Percentiles rank a stretch among this genome's conserved stretches.
Conservation (phyloP, 148 eudicot genomes). For the Persicaria maculosa region DNA sequence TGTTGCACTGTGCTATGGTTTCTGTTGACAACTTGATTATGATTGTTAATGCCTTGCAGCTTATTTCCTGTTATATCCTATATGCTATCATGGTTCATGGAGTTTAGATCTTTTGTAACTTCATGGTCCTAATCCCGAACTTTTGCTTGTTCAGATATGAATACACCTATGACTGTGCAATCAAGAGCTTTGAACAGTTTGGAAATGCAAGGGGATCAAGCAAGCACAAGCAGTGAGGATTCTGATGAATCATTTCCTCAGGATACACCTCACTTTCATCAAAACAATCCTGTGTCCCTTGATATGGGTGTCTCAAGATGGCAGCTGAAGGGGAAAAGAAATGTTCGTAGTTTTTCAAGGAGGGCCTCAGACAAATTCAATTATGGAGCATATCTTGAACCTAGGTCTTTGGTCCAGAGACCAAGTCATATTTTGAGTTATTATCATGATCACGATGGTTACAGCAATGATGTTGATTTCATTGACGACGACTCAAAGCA, state of each 20-base stretch:
- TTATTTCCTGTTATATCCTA: background rate
- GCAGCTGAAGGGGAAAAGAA: slow-evolving; percentile 87
- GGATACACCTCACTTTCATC: slow-evolving; percentile 34
- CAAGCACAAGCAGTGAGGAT: slow-evolving; percentile 56
- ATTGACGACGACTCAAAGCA: slow-evolving; percentile 34
- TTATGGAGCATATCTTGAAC: slow-evolving; percentile 26
- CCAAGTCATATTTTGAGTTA: slow-evolving; percentile 27
- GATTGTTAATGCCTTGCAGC: background rate
- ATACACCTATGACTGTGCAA: slow-evolving; percentile 36
- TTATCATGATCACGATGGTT: slow-evolving; percentile 33
- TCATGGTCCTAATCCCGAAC: background rate
- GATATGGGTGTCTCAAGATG: slow-evolving; percentile 63
- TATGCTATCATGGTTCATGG: background rate
- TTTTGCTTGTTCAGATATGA: slow-evolving; percentile 47
- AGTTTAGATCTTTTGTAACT: background rate
- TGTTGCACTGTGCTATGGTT: background rate
- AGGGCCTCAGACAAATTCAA: slow-evolving; percentile 31
- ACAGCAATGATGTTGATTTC: slow-evolving; percentile 33
- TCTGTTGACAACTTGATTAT: background rate
- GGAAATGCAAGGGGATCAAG: slow-evolving; percentile 39
- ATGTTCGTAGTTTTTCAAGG: slow-evolving; percentile 47
- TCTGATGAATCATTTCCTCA: slow-evolving; percentile 36
- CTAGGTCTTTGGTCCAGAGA: slow-evolving; percentile 15
- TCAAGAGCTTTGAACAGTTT: slow-evolving; percentile 43
- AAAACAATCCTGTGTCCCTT: slow-evolving; percentile 27